A percentile compares a stretch with the other conserved stretches of the same genome.
These are phyloP conservation scores for Yamadazyma mexicana DNA, from an alignment of 1,139 yeast genomes.

Conservation along the genomic window DNA sequence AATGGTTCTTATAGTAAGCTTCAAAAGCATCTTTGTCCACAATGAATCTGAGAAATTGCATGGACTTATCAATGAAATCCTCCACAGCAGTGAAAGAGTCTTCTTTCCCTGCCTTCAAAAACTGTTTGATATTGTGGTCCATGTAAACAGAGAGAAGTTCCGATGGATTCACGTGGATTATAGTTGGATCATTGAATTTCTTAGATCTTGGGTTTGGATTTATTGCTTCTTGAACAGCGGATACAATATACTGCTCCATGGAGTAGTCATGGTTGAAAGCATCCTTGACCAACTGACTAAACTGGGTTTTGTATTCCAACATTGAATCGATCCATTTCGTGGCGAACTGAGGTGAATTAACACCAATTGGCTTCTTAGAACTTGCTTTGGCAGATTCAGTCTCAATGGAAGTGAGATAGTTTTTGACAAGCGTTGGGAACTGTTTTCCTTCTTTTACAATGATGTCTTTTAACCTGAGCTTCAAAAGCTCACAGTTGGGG, in stretches of 20 bases:
- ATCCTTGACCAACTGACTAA: constrained; percentile 44
- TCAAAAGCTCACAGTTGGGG: constrained; percentile 49
- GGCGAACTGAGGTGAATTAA: constrained; percentile 43
- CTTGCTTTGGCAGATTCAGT: constrained; percentile 5
- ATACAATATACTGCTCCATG: constrained; percentile 57
- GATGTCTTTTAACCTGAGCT: constrained; percentile 47
- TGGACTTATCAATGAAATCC: constrained; percentile 53
- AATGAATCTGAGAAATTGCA: constrained; percentile 64
- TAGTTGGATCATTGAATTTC: constrained; percentile 13
- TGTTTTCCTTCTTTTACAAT: constrained; percentile 42
- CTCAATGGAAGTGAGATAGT: constrained; percentile 16
- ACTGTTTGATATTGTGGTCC: constrained; percentile 69
- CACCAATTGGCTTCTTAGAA: constrained; percentile 5
- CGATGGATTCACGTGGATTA: constrained; percentile 53
- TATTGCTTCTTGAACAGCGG: constrained; percentile 63
- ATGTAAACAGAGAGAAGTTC: constrained; percentile 75
- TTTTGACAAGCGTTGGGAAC: constrained; percentile 30
- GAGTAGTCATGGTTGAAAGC: constrained; percentile 52
- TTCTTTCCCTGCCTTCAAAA: constrained; percentile 31
- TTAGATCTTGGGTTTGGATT: constrained; percentile 28
- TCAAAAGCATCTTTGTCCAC: constrained; percentile 89
- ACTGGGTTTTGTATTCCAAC: constrained; percentile 53
- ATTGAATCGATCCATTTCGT: constrained; percentile 69
- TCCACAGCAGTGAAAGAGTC: constrained; percentile 47
- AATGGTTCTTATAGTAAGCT: constrained; percentile 79